Evolutionary conservation across 805 yeast genomes (phyloP).

Genomic region (Pichia rugopelliculosa): DNA sequence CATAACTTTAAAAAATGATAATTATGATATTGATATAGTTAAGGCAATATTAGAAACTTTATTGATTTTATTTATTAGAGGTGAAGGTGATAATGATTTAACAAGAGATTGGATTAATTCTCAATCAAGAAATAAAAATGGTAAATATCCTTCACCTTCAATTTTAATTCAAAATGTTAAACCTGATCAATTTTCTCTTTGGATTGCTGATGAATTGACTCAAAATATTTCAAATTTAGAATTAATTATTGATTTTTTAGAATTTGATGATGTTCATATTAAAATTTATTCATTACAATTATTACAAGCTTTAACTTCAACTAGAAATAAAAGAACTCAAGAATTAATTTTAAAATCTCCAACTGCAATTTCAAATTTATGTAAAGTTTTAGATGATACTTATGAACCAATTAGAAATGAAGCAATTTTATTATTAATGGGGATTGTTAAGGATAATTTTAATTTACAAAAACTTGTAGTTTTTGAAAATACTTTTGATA

Average conservation of each 20-base stretch:
- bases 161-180: constrained; percentile 44
- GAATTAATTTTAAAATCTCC: constrained; percentile 69
- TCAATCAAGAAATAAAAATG: constrained; percentile 66
- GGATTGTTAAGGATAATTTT: constrained; percentile 70
- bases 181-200: constrained; percentile 80
- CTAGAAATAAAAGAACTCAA: constrained; percentile 67
- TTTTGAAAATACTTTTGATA: constrained; percentile 87
- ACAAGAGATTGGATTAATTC: constrained; percentile 66
- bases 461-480: constrained; percentile 91
- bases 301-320: constrained; percentile 71
- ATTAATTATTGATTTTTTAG: constrained; percentile 39
- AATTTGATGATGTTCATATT: constrained; percentile 59
- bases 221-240: constrained; percentile 47
- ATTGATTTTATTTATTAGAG: constrained; percentile 68
- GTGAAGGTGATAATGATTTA: constrained; percentile 50
- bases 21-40: constrained; percentile 57
- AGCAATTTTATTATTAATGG: constrained; percentile 74
- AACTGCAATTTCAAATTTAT: constrained; percentile 71
- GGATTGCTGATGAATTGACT: constrained; percentile 92
- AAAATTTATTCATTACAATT: constrained; percentile 77
- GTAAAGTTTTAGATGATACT: constrained; percentile 49
- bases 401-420: constrained; percentile 89
- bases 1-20: constrained; percentile 54
- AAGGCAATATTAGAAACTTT: constrained; percentile 83
- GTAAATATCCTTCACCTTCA: constrained; percentile 72